phyloP scores from a whole-genome alignment of 345 rosid species.

The Trapa bicornis region DNA sequence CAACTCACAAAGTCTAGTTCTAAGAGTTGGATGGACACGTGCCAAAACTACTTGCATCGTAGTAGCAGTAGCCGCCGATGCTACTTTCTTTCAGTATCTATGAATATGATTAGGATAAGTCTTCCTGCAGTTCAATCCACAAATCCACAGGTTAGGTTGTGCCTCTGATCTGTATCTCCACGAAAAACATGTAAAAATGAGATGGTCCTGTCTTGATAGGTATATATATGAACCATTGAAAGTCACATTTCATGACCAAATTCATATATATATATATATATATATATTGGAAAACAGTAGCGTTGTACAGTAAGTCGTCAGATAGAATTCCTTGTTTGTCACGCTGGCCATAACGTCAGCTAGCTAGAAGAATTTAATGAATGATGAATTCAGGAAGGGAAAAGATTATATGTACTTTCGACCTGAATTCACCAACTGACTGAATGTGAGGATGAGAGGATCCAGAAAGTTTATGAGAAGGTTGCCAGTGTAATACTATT shows the following conservation, averaged over 20 bases:
- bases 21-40: no score
- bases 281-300: not conserved
- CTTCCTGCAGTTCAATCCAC: not conserved
- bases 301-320: not conserved
- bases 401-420: not conserved
- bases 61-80: no score
- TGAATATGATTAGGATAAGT: no score
- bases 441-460: not conserved
- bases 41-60: no score
- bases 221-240: not conserved
- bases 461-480: slow-evolving; percentile 4
- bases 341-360: not conserved
- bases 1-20: no score
- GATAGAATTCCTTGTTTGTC: not conserved
- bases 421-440: no score
- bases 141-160: not conserved
- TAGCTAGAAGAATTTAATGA: not conserved
- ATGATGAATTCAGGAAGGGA: not conserved
- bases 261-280: not conserved
- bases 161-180: not conserved
- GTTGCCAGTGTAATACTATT: not conserved
- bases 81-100: no score
- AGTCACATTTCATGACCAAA: slow-evolving; percentile 9
- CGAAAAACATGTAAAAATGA: not conserved
- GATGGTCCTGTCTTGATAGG: not conserved